Conservation (phyloP, 2,329 filamentous ascomycete species). For the Phaeoacremonium minimum region DNA sequence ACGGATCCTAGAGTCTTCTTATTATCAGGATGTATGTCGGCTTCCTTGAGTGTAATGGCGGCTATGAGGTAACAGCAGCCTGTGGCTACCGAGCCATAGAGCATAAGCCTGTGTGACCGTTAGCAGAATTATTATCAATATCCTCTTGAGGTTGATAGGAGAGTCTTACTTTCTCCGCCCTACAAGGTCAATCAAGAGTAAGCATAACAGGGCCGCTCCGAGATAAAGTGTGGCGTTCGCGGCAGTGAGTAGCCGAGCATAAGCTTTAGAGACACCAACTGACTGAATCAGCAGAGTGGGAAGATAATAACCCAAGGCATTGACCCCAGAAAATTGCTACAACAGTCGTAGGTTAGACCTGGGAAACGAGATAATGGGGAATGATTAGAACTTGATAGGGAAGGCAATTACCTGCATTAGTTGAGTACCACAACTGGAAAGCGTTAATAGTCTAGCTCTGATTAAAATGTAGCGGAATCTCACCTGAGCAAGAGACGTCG, state of each 20-base stretch:
- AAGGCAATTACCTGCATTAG: conserved; percentile 40
- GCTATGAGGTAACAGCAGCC: conserved; percentile 29
- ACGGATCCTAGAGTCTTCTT: conserved; percentile 26
- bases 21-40: conserved; percentile 21
- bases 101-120: conserved; percentile 29
- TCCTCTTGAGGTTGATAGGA: conserved; percentile 1
- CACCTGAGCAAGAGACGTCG: conserved; percentile 24
- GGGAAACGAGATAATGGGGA: conserved; percentile 1
- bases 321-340: conserved; percentile 29
- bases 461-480: background rate
- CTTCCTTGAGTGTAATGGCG: conserved; percentile 25
- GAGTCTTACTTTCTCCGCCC: conserved; percentile 27
- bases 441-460: background rate
- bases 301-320: conserved; percentile 37
- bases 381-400: too few species aligned
- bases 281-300: conserved; percentile 51
- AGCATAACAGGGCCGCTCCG: conserved; percentile 24
- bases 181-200: conserved; percentile 30
- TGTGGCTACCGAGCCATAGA: conserved; percentile 27
- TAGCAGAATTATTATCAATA: too few species aligned
- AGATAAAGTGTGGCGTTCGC: conserved; percentile 37
- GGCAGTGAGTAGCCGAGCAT: conserved; percentile 49
- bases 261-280: conserved; percentile 45
- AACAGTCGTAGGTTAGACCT: conserved; percentile 21
- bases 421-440: conserved; percentile 35